phyloP scores from a whole-genome alignment of 1,284 basidiomycete species.

The Tilletia caries region DNA sequence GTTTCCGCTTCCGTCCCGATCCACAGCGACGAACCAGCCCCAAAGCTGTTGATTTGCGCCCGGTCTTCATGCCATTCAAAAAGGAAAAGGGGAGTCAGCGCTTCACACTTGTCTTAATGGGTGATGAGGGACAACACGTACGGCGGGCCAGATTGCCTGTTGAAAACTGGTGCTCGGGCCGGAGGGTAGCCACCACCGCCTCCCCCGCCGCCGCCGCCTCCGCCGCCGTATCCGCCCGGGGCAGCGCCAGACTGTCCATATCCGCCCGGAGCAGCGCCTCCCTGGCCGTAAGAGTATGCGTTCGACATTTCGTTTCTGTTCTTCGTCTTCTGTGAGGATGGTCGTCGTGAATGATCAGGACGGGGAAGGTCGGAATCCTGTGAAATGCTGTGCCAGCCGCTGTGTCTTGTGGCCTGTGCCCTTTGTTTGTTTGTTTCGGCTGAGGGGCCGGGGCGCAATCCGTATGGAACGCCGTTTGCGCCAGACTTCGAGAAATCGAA shows the following conservation, averaged over 20 bases:
- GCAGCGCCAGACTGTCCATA: slow-evolving; percentile 20
- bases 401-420: too few species aligned
- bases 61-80: slow-evolving; percentile 13
- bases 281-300: slow-evolving; percentile 7
- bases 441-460: too few species aligned
- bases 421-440: too few species aligned
- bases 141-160: slow-evolving; percentile 32
- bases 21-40: slow-evolving; percentile 44
- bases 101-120: too few species aligned
- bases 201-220: slow-evolving; percentile 24
- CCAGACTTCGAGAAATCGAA: too few species aligned
- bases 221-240: slow-evolving; percentile 19
- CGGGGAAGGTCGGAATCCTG: too few species aligned
- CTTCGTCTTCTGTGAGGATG: too few species aligned
- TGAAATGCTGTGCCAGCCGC: too few species aligned
- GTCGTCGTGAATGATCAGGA: too few species aligned
- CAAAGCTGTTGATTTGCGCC: slow-evolving; percentile 47
- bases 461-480: too few species aligned
- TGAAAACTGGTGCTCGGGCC: slow-evolving; percentile 31
- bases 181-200: slow-evolving; percentile 14
- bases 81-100: too few species aligned
- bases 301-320: background rate
- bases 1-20: slow-evolving; percentile 36
- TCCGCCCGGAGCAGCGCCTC: slow-evolving; percentile 20
- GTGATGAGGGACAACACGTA: background rate